A percentile compares a stretch with the other conserved stretches of the same genome.
These are phyloP conservation scores for Colletotrichum eremochloae DNA, from an alignment of 2,329 filamentous ascomycete species.

Conservation along the genomic window DNA sequence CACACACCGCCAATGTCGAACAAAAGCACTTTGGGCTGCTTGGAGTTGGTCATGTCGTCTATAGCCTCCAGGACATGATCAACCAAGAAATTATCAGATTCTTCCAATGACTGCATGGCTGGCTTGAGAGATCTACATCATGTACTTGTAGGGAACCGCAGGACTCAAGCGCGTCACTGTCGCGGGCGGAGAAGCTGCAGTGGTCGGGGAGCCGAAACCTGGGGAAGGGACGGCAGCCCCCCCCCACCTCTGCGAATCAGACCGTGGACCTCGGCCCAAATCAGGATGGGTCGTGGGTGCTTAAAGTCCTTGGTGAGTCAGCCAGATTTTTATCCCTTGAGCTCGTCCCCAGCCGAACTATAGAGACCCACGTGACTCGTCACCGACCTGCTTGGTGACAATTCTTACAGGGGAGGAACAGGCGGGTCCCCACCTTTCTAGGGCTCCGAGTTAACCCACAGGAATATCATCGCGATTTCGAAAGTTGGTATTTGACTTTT, in stretches of 20 bases:
- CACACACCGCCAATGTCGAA: slow-evolving; percentile 98
- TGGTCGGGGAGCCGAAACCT: slow-evolving; percentile 31
- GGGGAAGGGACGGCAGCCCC: slow-evolving; percentile 23
- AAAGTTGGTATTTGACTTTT: slow-evolving; percentile 29
- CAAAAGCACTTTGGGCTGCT: slow-evolving; percentile 79
- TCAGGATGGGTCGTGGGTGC: background rate
- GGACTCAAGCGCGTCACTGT: slow-evolving; percentile 21
- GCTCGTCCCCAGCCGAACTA: slow-evolving; percentile 34
- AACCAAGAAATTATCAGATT: slow-evolving; percentile 42
- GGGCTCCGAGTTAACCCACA: slow-evolving; percentile 57
- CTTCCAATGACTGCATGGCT: slow-evolving; percentile 36
- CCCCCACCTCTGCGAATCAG: slow-evolving; percentile 22
- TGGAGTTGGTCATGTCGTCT: slow-evolving; percentile 57
- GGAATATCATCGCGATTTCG: slow-evolving; percentile 47
- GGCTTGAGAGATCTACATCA: slow-evolving; percentile 8
- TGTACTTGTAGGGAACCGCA: slow-evolving; percentile 22
- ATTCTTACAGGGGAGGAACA: slow-evolving; percentile 29
- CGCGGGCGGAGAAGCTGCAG: slow-evolving; percentile 20
- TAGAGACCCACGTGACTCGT: slow-evolving; percentile 54
- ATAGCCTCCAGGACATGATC: slow-evolving; percentile 50
- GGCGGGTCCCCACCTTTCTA: slow-evolving; percentile 48
- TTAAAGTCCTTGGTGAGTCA: slow-evolving; percentile 1
- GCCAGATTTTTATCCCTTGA: background rate
- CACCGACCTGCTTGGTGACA: slow-evolving; percentile 50
- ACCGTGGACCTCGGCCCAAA: slow-evolving; percentile 39